phyloP scores from a whole-genome alignment of 2,329 filamentous ascomycete species.

The Aspergillaceae sp. region DNA sequence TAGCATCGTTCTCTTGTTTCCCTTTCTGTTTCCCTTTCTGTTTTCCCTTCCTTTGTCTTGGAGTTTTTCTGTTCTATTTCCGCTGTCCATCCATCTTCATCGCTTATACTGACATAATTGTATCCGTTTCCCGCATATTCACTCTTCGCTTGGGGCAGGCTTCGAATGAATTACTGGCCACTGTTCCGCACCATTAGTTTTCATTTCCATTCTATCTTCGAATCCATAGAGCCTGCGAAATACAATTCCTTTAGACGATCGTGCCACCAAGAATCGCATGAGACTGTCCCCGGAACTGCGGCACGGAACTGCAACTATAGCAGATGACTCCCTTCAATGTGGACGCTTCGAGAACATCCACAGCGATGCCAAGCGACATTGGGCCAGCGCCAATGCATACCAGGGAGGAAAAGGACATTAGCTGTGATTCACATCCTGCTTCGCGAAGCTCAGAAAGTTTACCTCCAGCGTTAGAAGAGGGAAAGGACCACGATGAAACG shows the following conservation, averaged over 20 bases:
- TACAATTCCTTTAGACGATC: neutral
- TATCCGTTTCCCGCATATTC: too few relatives aligned
- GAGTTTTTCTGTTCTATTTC: neutral
- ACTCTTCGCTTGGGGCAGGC: too few relatives aligned
- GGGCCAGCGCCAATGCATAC: neutral
- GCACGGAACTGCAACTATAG: neutral
- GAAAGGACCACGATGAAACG: neutral
- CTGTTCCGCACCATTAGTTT: too few relatives aligned
- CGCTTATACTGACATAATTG: too few relatives aligned
- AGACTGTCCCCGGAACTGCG: neutral
- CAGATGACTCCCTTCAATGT: constrained; percentile 4
- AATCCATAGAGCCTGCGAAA: too few relatives aligned
- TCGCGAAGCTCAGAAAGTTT: neutral
- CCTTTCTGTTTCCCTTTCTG: neutral
- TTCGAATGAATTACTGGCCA: too few relatives aligned
- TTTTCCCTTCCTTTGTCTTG: neutral
- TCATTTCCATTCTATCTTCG: too few relatives aligned
- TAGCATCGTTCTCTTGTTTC: neutral
- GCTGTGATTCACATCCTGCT: neutral
- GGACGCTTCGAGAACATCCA: neutral
- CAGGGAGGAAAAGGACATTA: neutral
- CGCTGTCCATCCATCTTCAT: neutral
- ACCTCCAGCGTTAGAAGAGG: neutral
- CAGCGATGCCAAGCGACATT: neutral
- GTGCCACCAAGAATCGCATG: too few relatives aligned